Base-by-base conservation (phyloP, 768 basidiomycete genomes). In the Phylloporus rhodoxanthus region DNA sequence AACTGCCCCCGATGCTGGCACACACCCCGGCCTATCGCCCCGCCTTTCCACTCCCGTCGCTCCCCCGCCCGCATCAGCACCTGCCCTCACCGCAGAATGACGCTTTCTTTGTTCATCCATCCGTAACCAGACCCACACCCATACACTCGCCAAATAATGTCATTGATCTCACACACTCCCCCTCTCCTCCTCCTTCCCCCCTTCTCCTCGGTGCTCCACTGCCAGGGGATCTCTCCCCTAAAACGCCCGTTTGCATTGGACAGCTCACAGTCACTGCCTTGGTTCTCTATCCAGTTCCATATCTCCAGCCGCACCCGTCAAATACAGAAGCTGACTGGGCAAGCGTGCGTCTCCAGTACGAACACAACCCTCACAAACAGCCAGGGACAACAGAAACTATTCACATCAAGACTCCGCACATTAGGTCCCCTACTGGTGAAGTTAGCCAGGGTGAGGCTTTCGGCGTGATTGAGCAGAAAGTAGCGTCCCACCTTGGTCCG, bases 221-320 rank as follows among this genome's bases (percentile, higher is more conserved):
- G 2, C 78, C 81, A 3, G 70, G 73, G 8, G 84, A 87, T 39
- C 67, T 88, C 15, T 76, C 85, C 6, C 86, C 85, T 13, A 88
- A 84, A 70, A 88, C 87, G 0, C 86, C 89, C 14, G 82, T 94
- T 45, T 94, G 92, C 65, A 91, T 94, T 42, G 91, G 91, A 1
- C 85, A 88, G 51, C 74, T 94, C 30, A 74, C 75, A n/a, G 84
- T 84, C 17, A 89, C 86, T 15, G 91, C 89, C 13, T 78, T 94
- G 23, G 81, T 94, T 29, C 74, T 92, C n/a, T 89, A 91, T 65
- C 90, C 87, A 8, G 78, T 87, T 15, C 62, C 76, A 25, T 92
- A 90, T 64, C 69, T 92, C 30, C 62, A 69, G 39, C 70, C 71
- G 20, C 76, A 76, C 53, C 66, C 70, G 41, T 42, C 52, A 42